These are phyloP conservation scores for Plasmodium gonderi DNA, from an alignment of 169 alveolate genomes.

Conservation along the genomic window DNA sequence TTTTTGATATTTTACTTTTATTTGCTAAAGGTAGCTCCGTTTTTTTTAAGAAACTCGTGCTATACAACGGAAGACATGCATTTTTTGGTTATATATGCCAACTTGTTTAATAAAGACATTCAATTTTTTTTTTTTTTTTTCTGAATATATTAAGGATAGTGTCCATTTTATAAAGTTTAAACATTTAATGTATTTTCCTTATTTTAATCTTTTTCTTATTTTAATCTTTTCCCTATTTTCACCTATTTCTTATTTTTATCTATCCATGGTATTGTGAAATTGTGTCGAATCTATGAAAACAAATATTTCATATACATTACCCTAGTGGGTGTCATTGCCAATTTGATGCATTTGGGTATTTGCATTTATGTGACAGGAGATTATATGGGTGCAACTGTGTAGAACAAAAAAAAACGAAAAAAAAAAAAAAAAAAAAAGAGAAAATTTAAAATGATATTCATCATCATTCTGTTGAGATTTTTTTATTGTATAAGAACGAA, in stretches of 20 bases:
- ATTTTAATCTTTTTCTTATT: no score
- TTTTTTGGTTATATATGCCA: not conserved
- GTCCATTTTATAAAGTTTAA: no score
- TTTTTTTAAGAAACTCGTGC: not conserved
- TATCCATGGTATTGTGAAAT: no score
- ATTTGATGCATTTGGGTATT: not conserved
- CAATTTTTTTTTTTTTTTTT: no score
- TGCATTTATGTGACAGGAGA: not conserved
- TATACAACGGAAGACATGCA: not conserved
- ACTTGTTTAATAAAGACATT: no score
- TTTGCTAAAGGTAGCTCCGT: not conserved
- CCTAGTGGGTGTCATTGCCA: not conserved
- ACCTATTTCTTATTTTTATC: no score
- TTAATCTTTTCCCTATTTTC: no score
- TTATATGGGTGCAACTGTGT: no score
- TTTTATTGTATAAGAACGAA: not conserved
- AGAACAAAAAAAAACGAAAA: not conserved
- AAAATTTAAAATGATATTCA: not conserved
- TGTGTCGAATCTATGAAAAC: no score
- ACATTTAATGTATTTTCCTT: no score
- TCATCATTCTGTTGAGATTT: not conserved
- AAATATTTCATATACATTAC: no score
- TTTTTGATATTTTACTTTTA: not conserved
- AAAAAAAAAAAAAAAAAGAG: not conserved
- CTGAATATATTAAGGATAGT: no score